phyloP scores from a whole-genome alignment of 768 basidiomycete genomes.

The Leccinum broughii region DNA sequence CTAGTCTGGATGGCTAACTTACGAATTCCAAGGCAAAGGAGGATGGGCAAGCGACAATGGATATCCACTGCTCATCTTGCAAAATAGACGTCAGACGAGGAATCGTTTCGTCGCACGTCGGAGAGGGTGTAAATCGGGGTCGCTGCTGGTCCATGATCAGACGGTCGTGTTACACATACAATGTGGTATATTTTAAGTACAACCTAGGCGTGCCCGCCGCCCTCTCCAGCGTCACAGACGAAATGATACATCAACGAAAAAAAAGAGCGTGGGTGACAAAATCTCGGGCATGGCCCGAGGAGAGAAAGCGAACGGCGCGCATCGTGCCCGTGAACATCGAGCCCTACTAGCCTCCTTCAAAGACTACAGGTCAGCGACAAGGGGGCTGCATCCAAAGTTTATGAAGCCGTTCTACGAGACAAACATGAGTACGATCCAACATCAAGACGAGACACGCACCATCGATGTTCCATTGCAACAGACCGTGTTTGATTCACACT shows the following conservation, averaged over 20 bases:
- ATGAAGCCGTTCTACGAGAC: constrained; percentile 23
- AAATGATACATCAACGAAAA: constrained; percentile 25
- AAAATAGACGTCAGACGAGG: not conserved
- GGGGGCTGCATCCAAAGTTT: constrained; percentile 28
- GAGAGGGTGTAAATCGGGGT: constrained; percentile 27
- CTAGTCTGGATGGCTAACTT: constrained; percentile 15
- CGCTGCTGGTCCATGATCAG: constrained; percentile 4
- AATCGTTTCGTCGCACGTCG: constrained; percentile 8
- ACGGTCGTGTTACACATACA: not conserved
- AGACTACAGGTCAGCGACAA: constrained; percentile 5
- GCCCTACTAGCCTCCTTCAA: constrained; percentile 8
- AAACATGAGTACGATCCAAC: no score
- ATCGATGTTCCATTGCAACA: constrained; percentile 24
- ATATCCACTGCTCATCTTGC: constrained; percentile 24
- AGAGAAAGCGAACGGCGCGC: constrained; percentile 23
- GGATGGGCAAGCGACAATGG: constrained; percentile 43
- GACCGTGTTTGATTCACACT: constrained; percentile 21
- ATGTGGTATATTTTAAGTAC: constrained; percentile 14
- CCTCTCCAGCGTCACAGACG: constrained; percentile 1
- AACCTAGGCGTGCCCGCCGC: constrained; percentile 16
- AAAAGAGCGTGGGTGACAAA: constrained; percentile 27
- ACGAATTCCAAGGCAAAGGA: constrained; percentile 47
- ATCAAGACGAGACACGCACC: constrained; percentile 9
- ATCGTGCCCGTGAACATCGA: not conserved
- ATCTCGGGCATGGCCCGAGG: constrained; percentile 1